Evolutionary conservation across 495 filamentous ascomycete species (phyloP), one percentile per base, ranked within the genome.

Genomic region (Tetracladium marchalianum): DNA sequence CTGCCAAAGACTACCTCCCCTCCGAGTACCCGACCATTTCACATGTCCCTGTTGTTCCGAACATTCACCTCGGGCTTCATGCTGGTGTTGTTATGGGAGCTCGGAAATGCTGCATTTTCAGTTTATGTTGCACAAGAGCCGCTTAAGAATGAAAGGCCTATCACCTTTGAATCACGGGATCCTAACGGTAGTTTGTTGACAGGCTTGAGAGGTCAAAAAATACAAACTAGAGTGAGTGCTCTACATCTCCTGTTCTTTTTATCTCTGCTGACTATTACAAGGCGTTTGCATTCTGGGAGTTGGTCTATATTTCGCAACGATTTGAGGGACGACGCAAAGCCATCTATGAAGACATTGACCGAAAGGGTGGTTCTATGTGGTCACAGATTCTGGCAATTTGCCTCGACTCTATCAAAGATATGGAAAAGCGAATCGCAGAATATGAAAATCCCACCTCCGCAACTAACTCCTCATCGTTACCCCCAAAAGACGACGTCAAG

Each of bases 271-370:
- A 66, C 45, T n/a, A 5, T 22, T 39, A 1, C 10, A 67, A 87
- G 67, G 66, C 77, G 4, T 90, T 90, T 60, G 90, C 92, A 18
- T 87, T 95, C 66, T 93, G 89, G 85, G 92, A 98, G 60, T 70
- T 97, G 15, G 72, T 75, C 24, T 73, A 82, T 46, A 93, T 96
- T 51, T 80, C 85, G 40, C 72, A 82, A 42, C 76, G 78, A 31
- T 87, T 78, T 48, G 67, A 78, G 9, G 75, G 76, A 8, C 78
- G 93, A 24, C 78, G 92, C 17, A 85, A 83, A 58, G 72, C 76
- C 15, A 87, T 98, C 43, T 96, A 87, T 65, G 79, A 81, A 45
- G 93, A 97, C 53, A 82, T 96, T 42, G 86, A 95, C 47, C 86
- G 92, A 49, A 76, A 77, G 27, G 81, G 78, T 31, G 83, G 82